These are phyloP conservation scores for Penicillium lividum DNA, from an alignment of 495 filamentous ascomycete genomes.

Conservation along the genomic window DNA sequence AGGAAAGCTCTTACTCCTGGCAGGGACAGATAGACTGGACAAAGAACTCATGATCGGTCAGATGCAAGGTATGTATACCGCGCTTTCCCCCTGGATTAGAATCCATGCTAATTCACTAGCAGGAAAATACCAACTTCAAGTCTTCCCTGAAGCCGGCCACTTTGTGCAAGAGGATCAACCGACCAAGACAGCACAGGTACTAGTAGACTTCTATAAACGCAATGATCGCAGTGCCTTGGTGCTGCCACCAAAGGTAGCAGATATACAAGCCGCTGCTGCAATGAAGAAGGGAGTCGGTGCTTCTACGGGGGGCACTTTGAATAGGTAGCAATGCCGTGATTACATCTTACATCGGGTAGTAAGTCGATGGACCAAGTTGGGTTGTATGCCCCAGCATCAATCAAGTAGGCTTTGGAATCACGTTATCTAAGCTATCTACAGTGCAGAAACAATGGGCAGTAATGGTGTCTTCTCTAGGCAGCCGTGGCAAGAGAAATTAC, in stretches of 20 bases:
- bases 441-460: no score
- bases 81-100: background rate
- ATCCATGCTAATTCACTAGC: slow-evolving; percentile 1
- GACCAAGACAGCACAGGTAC: slow-evolving; percentile 75
- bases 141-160: slow-evolving; percentile 93
- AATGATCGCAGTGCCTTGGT: slow-evolving; percentile 86
- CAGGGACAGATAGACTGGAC: slow-evolving; percentile 91
- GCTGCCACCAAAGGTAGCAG: slow-evolving; percentile 84
- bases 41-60: slow-evolving; percentile 96
- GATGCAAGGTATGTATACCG: slow-evolving; percentile 76
- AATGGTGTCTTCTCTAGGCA: no score
- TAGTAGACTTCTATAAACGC: slow-evolving; percentile 87
- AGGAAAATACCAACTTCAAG: slow-evolving; percentile 95
- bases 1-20: slow-evolving; percentile 87
- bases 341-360: background rate
- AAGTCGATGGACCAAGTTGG: background rate
- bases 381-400: background rate
- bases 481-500: no score
- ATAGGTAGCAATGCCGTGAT: background rate
- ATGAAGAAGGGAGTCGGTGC: slow-evolving; percentile 41
- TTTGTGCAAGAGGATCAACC: slow-evolving; percentile 96
- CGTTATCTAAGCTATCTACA: background rate
- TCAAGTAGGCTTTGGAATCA: background rate
- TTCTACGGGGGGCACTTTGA: slow-evolving; percentile 4
- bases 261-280: slow-evolving; percentile 51